These are phyloP conservation scores for Monosporascus sp. DNA, from an alignment of 2,329 filamentous ascomycete species.

Conservation along the genomic window DNA sequence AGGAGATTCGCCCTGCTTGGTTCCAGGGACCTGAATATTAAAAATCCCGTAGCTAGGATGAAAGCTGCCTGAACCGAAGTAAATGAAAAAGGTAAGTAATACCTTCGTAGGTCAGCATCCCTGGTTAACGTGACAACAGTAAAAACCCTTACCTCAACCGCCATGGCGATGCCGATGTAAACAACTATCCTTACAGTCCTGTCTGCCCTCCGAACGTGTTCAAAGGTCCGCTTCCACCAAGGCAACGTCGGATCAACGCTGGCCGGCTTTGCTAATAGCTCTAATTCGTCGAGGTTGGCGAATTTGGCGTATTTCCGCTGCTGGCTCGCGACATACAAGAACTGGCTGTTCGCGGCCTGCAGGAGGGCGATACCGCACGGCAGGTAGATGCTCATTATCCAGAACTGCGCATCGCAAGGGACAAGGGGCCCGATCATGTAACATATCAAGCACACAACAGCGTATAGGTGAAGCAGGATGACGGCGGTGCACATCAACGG, in stretches of 20 bases:
- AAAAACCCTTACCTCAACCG: conserved; percentile 43
- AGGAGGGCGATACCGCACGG: conserved; percentile 62
- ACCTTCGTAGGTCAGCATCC: conserved; percentile 36
- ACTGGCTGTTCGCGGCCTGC: conserved; percentile 57
- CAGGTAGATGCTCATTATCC: conserved; percentile 62
- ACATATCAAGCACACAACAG: conserved; percentile 24
- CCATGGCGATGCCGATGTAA: conserved; percentile 48
- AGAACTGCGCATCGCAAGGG: conserved; percentile 54
- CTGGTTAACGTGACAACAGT: conserved; percentile 1
- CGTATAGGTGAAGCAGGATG: conserved; percentile 15
- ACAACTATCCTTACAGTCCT: conserved; percentile 44
- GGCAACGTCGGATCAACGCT: conserved; percentile 18
- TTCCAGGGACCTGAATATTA: conserved; percentile 55
- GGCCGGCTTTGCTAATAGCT: conserved; percentile 10
- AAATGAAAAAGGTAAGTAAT: conserved; percentile 53
- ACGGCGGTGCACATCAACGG: conserved; percentile 20
- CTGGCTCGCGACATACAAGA: conserved; percentile 51
- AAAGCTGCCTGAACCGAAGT: conserved; percentile 59
- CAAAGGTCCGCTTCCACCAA: conserved; percentile 14
- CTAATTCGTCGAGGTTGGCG: conserved; percentile 13
- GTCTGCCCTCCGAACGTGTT: conserved; percentile 34
- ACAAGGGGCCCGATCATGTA: conserved; percentile 25
- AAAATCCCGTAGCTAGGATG: conserved; percentile 56
- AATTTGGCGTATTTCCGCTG: conserved; percentile 38
- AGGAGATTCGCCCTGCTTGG: conserved; percentile 39